Evolutionary conservation across 257 asterid genomes (phyloP).

Genomic region (Solanum dulcamara): DNA sequence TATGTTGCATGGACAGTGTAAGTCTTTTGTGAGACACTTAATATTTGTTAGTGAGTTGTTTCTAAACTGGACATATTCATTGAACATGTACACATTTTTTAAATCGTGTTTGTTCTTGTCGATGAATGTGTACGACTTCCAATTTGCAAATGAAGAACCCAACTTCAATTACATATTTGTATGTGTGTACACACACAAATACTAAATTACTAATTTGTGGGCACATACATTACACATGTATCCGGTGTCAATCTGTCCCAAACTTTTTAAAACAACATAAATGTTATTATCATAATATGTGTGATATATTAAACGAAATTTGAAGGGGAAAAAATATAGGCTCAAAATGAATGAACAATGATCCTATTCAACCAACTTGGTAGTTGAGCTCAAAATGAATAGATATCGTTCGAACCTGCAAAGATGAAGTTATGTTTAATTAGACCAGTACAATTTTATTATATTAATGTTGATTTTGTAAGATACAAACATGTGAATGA

Average conservation of each 20-base stretch:
- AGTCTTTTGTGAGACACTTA: not conserved
- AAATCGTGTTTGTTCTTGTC: not conserved
- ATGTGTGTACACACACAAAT: not conserved
- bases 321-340: not conserved
- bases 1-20: not conserved
- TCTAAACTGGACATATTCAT: not conserved
- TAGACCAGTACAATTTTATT: not conserved
- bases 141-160: not conserved
- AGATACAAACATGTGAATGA: not conserved
- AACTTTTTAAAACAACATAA: not conserved
- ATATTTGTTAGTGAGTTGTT: not conserved
- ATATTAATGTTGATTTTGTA: not conserved
- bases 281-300: not conserved
- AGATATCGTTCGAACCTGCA: not conserved
- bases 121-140: not conserved
- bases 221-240: not conserved
- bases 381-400: not conserved
- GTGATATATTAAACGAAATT: not conserved
- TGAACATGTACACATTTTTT: not conserved
- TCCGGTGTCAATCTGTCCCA: not conserved
- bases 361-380: not conserved
- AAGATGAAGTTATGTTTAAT: not conserved
- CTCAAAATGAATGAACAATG: not conserved
- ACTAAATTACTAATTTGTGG: not conserved
- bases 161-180: not conserved